Percentiles rank a stretch among this genome's conserved stretches.
These are phyloP conservation scores for Penicillium rolfsii DNA, from an alignment of 2,329 filamentous ascomycete genomes.

Conservation along the genomic window DNA sequence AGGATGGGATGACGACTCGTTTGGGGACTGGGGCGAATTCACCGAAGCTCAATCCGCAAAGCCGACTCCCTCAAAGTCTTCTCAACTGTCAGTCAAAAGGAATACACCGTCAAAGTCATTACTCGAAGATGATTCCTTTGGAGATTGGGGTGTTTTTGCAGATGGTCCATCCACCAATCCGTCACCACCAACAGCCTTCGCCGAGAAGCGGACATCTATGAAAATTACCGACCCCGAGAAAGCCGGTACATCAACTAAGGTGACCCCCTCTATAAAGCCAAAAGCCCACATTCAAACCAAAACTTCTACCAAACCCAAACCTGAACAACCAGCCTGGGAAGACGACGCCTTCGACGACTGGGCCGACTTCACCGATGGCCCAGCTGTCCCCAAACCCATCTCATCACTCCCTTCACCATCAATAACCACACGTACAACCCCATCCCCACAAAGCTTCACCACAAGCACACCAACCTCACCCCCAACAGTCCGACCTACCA, in stretches of 20 bases:
- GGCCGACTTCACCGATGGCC: conserved; percentile 29
- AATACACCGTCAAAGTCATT: neutral
- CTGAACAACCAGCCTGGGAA: conserved; percentile 25
- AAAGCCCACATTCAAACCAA: neutral
- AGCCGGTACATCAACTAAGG: neutral
- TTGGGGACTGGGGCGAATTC: conserved; percentile 29
- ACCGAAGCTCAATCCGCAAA: conserved; percentile 19
- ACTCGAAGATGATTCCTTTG: conserved; percentile 24
- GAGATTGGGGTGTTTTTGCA: conserved; percentile 29
- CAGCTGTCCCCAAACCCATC: conserved; percentile 12
- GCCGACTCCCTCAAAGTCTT: conserved; percentile 15
- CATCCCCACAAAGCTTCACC: conserved; percentile 18
- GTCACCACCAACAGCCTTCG: conserved; percentile 9
- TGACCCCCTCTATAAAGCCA: neutral
- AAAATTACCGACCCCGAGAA: neutral
- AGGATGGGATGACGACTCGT: conserved; percentile 24
- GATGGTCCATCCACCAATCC: conserved; percentile 17
- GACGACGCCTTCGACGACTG: conserved; percentile 28
- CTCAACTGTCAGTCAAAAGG: conserved; percentile 5
- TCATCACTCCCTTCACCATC: conserved; percentile 4
- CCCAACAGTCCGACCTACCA: conserved; percentile 66
- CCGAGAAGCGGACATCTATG: neutral
- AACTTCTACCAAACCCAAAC: conserved; percentile 11
- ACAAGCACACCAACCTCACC: conserved; percentile 20
- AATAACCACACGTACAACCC: conserved; percentile 18